Evolutionary conservation across 2,329 filamentous ascomycete species (phyloP).

Genomic region (Knufia petricola): DNA sequence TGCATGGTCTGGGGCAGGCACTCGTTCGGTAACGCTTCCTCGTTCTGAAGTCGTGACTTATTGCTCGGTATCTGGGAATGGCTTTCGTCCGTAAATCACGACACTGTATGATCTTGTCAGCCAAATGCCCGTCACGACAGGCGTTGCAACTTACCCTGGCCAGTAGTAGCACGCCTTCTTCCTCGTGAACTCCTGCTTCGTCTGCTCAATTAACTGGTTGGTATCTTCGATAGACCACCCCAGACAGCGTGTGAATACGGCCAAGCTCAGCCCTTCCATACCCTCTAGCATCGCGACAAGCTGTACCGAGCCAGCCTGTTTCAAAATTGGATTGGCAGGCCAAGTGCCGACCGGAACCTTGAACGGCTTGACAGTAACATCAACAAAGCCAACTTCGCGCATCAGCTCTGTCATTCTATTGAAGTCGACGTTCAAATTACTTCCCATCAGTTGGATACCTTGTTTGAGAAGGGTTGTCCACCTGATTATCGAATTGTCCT

Average conservation of each 20-base stretch:
- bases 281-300: constrained; percentile 14
- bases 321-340: constrained; percentile 25
- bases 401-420: constrained; percentile 9
- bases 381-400: constrained; percentile 12
- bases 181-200: constrained; percentile 12
- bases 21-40: too few species aligned
- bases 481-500: constrained; percentile 10
- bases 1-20: too few species aligned
- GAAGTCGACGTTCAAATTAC: constrained; percentile 10
- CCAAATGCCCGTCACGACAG: background rate
- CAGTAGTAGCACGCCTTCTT: constrained; percentile 8
- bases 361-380: constrained; percentile 11
- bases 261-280: constrained; percentile 13
- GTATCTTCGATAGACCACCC: constrained; percentile 24
- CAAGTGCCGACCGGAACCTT: constrained; percentile 24
- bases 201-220: constrained; percentile 18
- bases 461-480: constrained; percentile 14
- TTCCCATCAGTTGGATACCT: constrained; percentile 11
- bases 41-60: too few species aligned
- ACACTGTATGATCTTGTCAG: background rate
- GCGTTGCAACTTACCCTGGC: constrained; percentile 2
- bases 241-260: constrained; percentile 22
- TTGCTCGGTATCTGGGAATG: background rate
- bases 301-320: constrained; percentile 19
- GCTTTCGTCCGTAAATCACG: constrained; percentile 8